Percentiles rank a stretch among this genome's conserved stretches.
Conservation (phyloP, 352 stramenopile genomes). For the Pythium sp. region DNA sequence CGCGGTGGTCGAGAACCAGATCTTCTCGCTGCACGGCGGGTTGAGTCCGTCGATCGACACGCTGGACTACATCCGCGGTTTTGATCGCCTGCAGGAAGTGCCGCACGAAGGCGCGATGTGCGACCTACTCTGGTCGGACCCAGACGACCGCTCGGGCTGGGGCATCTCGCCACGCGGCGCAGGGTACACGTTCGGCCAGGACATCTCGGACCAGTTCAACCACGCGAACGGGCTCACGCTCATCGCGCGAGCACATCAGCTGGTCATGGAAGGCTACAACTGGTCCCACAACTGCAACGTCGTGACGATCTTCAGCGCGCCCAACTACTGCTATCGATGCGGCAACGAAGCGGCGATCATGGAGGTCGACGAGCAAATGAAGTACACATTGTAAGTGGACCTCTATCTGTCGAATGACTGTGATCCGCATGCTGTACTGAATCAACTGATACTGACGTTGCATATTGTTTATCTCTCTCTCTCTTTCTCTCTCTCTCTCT, state of each 20-base stretch:
- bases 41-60: constrained; percentile 88
- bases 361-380: constrained; percentile 95
- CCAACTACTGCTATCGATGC: constrained; percentile 99
- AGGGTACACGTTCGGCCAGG: constrained; percentile 92
- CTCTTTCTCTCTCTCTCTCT: too few relatives aligned
- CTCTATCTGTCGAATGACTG: too few relatives aligned
- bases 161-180: constrained; percentile 92
- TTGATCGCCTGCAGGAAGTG: constrained; percentile 95
- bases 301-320: constrained; percentile 98
- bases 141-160: constrained; percentile 93
- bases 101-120: constrained; percentile 98
- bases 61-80: constrained; percentile 92
- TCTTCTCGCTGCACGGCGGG: constrained; percentile 87
- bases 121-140: constrained; percentile 98
- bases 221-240: constrained; percentile 92
- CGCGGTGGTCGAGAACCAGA: constrained; percentile 93
- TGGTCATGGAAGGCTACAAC: constrained; percentile 94
- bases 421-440: neutral
- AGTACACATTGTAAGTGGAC: constrained; percentile 94
- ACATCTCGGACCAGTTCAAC: constrained; percentile 93
- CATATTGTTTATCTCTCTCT: constrained; percentile 14
- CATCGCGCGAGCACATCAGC: constrained; percentile 92
- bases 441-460: constrained; percentile 2
- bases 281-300: constrained; percentile 96
- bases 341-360: constrained; percentile 98